Conservation (phyloP, 1,284 basidiomycete genomes). For the Melanopsichium pennsylvanicum region DNA sequence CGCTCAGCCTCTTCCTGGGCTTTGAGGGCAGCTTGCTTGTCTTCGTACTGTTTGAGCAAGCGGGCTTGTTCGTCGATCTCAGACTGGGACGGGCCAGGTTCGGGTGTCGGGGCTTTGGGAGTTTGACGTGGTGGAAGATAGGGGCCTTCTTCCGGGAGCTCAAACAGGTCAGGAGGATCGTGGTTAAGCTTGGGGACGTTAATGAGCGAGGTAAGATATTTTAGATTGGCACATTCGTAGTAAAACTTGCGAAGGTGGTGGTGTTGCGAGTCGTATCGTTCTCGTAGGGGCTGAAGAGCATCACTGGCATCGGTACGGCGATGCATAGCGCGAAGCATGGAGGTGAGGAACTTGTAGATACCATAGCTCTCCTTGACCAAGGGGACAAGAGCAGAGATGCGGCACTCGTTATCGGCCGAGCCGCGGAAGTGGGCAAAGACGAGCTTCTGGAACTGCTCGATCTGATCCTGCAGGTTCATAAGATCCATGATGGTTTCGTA, state of each 20-base stretch:
- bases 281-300: slow-evolving; percentile 63
- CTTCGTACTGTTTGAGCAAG: slow-evolving; percentile 95
- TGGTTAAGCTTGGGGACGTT: slow-evolving; percentile 65
- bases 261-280: slow-evolving; percentile 63
- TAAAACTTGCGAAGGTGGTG: slow-evolving; percentile 63
- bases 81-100: slow-evolving; percentile 63
- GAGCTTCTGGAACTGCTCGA: slow-evolving; percentile 65
- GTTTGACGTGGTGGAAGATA: slow-evolving; percentile 53
- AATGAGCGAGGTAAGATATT: slow-evolving; percentile 64
- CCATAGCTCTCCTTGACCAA: slow-evolving; percentile 66
- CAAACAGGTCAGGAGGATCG: slow-evolving; percentile 65
- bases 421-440: slow-evolving; percentile 64
- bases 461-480: slow-evolving; percentile 65
- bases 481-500: slow-evolving; percentile 66
- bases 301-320: slow-evolving; percentile 64
- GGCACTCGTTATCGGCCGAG: slow-evolving; percentile 63
- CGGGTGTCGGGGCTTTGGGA: slow-evolving; percentile 52
- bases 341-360: slow-evolving; percentile 66
- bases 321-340: slow-evolving; percentile 66
- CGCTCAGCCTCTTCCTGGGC: slow-evolving; percentile 85
- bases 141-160: slow-evolving; percentile 60
- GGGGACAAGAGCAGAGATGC: slow-evolving; percentile 64
- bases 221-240: slow-evolving; percentile 65
- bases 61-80: slow-evolving; percentile 91
- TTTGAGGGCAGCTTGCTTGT: slow-evolving; percentile 84